Evolutionary conservation across 306 rosid genomes (phyloP), one percentile per base, ranked within the genome.

Genomic region (Casuarina equisetifolia): DNA sequence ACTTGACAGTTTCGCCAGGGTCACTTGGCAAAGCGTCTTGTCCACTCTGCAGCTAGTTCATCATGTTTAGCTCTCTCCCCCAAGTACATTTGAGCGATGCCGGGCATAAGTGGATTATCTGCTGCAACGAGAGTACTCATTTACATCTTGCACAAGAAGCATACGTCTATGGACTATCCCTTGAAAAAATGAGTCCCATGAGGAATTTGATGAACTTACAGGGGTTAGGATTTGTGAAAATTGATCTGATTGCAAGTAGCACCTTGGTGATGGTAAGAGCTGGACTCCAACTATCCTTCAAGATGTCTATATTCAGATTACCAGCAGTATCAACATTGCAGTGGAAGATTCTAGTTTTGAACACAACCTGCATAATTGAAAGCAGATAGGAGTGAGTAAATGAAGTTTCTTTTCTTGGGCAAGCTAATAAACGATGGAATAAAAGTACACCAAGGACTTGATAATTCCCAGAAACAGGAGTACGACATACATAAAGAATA

Each of bases 271-370:
- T 91, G 45, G 97, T 92, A 62, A 88, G 85, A 38, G 97, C 98
- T 52, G 98, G 98, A 88, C 97, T 94, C 98, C 98, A 94, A 75
- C 81, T 86, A 84, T 89, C 98, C 86, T 87, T 91, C 76, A 94
- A 84, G 52, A 92, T 88, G 71, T 89, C 90, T 83, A 92, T 61
- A 80, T 87, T 89, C 50, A 87, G 85, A 76, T 78, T 83, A 39
- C 97, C 97, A 11, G 82, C 46, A 61, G 88, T 72, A 77, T 85
- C 95, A 15, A 94, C 92, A 77, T 92, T 92, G 88, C 97, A 92
- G 85, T 92, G 97, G 88, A 86, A 94, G 74, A 94, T 88, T 70
- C 98, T 92, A 69, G 97, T 94, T 83, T 89, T 92, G 84, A 90
- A 92, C 74, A 86, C 79, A 35, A 95, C 93, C 98, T 95, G 89